Conservation (phyloP, 352 stramenopile genomes). For the Phytophthora idaei region DNA sequence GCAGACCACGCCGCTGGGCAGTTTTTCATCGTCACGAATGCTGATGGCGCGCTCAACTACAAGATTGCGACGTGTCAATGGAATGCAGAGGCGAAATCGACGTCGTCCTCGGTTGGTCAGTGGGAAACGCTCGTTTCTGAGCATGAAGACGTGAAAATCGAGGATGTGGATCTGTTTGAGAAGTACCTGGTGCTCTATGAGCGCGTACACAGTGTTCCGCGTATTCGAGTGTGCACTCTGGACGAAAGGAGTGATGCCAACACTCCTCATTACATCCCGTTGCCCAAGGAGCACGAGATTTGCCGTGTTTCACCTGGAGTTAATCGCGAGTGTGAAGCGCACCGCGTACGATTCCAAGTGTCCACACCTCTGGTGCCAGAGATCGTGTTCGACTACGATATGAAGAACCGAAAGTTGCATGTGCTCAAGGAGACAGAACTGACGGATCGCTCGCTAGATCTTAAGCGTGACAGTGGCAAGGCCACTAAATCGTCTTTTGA, state of each 20-base stretch:
- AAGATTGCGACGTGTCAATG: slow-evolving; percentile 57
- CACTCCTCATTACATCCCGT: slow-evolving; percentile 50
- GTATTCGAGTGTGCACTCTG: slow-evolving; percentile 67
- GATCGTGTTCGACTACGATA: slow-evolving; percentile 84
- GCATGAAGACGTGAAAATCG: slow-evolving; percentile 77
- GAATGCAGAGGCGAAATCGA: not conserved
- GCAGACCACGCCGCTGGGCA: slow-evolving; percentile 69
- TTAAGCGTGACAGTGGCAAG: not conserved
- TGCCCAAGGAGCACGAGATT: slow-evolving; percentile 63
- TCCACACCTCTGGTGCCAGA: slow-evolving; percentile 76
- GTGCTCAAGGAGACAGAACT: slow-evolving; percentile 64
- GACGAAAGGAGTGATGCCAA: slow-evolving; percentile 4
- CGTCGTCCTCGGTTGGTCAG: slow-evolving; percentile 1
- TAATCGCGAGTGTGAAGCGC: slow-evolving; percentile 78
- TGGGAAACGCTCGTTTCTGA: slow-evolving; percentile 67
- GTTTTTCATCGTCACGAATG: slow-evolving; percentile 88
- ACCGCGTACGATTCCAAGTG: slow-evolving; percentile 71
- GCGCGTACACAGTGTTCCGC: slow-evolving; percentile 67
- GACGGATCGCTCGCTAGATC: slow-evolving; percentile 25
- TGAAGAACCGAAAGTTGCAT: slow-evolving; percentile 46
- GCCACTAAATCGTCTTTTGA: slow-evolving; percentile 26
- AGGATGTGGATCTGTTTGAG: slow-evolving; percentile 89
- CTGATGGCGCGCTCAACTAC: slow-evolving; percentile 73
- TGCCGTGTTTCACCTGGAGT: slow-evolving; percentile 72
- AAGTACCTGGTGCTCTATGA: slow-evolving; percentile 85